Percentiles rank a stretch among this genome's conserved stretches.
These are phyloP conservation scores for Oryza brachyantha DNA, from an alignment of 176 grass and related monocot species.

Conservation along the genomic window DNA sequence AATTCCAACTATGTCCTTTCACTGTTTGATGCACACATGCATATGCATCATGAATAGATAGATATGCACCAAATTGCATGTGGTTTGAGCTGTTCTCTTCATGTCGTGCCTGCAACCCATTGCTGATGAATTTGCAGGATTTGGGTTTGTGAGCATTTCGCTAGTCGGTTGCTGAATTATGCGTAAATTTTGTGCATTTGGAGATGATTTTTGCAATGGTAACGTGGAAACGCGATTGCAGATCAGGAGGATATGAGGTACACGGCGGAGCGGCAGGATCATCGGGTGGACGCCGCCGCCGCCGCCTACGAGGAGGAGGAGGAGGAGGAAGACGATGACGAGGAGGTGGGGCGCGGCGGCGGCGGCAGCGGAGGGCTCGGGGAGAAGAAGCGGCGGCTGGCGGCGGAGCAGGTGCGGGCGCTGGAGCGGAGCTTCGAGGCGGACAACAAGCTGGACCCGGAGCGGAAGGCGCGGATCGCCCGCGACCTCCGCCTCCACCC, in stretches of 20 bases:
- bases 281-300: neutral
- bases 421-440: constrained; percentile 67
- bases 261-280: constrained; percentile 19
- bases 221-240: neutral
- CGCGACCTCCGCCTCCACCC: constrained; percentile 64
- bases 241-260: constrained; percentile 27
- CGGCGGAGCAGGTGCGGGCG: constrained; percentile 53
- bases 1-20: neutral
- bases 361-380: constrained; percentile 29
- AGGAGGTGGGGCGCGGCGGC: constrained; percentile 6
- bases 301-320: neutral
- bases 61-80: neutral
- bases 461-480: constrained; percentile 56
- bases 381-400: constrained; percentile 66
- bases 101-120: no score
- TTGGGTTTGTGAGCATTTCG: neutral
- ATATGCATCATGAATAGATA: neutral
- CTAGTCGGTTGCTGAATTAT: neutral
- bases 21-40: neutral
- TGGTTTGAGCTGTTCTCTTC: no score
- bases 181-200: neutral
- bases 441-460: constrained; percentile 74
- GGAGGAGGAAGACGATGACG: constrained; percentile 8
- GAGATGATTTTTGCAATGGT: neutral
- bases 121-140: neutral